Evolutionary conservation across 768 basidiomycete genomes (phyloP), one percentile per base, ranked within the genome.

Genomic region (Phlebiopsis gigantea): DNA sequence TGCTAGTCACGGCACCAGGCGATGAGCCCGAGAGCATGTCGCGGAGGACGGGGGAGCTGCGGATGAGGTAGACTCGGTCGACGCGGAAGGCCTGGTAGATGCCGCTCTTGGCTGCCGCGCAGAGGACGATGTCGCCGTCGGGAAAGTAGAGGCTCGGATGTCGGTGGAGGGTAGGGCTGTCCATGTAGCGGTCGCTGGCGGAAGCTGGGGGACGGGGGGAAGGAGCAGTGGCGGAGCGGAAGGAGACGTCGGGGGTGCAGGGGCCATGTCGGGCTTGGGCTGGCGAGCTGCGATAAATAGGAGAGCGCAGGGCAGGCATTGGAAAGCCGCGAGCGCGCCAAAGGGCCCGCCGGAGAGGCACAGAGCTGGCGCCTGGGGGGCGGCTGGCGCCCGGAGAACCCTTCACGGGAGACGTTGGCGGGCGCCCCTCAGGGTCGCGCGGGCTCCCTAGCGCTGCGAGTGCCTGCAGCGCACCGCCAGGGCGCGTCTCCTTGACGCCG

Each of bases 61-160:
- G 51, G 4, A 53, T 24, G 46, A 61, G 53, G 26, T 61, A 44
- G 28, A 58, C 49, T 21, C 42, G 39, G 50, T 61, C 59, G 50
- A 61, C 59, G 25, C 60, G 60, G 24, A 56, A 57, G 14, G 30
- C 44, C 45, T 39, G 57, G 21, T 39, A 9, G 7, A 7, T 30
- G 52, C 34, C 46, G 42, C 24, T 21, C 9, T 28, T 41, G n/a
- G 15, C 29, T 17, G 57, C 22, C 22, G 46, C 29, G 30, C 54
- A 55, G 31, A 61, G 46, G 29, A 62, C 49, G 48, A 58, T 51
- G 51, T 60, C 41, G 30, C 54, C 59, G 34, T 65, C 53, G 39
- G 53, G 34, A 34, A 56, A 59, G 44, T 59, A 59, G 45, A 59
- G 42, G 19, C 50, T 46, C 24, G 45, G 45, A 29, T 55, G 45